These are phyloP conservation scores for Sugiyamaella americana DNA, from an alignment of 805 yeast genomes.

Conservation along the genomic window DNA sequence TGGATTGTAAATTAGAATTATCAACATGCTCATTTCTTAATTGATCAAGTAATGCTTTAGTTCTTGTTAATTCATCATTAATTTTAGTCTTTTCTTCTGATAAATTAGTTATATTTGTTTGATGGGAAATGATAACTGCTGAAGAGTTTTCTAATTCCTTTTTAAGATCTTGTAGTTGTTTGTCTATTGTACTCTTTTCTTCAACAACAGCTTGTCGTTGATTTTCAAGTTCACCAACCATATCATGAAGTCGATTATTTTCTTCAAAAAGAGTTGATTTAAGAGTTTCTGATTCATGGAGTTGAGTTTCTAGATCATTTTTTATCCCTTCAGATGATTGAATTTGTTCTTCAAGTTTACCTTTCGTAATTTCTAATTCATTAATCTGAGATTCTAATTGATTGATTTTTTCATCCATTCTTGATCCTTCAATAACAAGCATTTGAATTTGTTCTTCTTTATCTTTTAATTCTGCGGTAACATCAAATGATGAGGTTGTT, in stretches of 20 bases:
- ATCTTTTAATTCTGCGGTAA: constrained; percentile 16
- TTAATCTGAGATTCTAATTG: constrained; percentile 22
- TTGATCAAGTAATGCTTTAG: background rate
- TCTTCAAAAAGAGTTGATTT: constrained; percentile 25
- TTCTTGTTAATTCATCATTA: background rate
- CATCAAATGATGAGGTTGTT: constrained; percentile 1
- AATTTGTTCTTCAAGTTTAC: too few species aligned
- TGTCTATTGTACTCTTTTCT: background rate
- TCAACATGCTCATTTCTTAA: background rate
- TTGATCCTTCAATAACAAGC: constrained; percentile 42
- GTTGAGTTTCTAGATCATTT: constrained; percentile 22
- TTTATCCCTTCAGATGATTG: constrained; percentile 37
- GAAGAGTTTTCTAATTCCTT: background rate
- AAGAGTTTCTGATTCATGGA: constrained; percentile 24
- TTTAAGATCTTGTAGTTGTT: background rate
- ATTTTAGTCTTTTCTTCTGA: background rate
- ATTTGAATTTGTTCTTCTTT: constrained; percentile 41
- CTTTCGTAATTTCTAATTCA: too few species aligned
- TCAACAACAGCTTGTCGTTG: constrained; percentile 14
- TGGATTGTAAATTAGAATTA: background rate
- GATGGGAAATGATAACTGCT: background rate
- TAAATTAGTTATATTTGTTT: background rate
- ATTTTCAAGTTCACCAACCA: constrained; percentile 23
- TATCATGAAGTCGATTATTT: constrained; percentile 27
- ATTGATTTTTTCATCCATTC: constrained; percentile 39